Conservation (phyloP, 768 basidiomycete species). For the Tulasnella sp. region DNA sequence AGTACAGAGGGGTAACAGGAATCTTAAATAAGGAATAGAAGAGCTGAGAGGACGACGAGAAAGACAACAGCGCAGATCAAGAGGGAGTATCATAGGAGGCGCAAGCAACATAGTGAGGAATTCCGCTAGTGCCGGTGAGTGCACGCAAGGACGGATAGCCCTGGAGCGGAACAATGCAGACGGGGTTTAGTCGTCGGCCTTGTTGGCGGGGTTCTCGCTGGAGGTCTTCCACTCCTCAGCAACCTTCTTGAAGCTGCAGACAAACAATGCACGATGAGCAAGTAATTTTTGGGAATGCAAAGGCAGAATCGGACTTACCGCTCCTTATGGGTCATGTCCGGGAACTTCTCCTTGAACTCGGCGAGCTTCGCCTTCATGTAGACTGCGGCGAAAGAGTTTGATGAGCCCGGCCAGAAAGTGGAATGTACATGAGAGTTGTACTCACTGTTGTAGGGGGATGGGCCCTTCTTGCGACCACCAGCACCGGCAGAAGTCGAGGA, state of each 20-base stretch:
- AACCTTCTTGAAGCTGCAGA: conserved; percentile 28
- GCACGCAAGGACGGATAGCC: not conserved
- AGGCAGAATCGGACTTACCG: conserved; percentile 20
- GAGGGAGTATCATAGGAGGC: not conserved
- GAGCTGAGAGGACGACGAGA: conserved; percentile 3
- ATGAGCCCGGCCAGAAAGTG: not conserved
- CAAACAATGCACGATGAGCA: not conserved
- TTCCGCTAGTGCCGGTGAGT: not conserved
- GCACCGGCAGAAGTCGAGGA: conserved; percentile 22
- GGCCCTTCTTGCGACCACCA: conserved; percentile 26
- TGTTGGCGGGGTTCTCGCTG: conserved; percentile 17
- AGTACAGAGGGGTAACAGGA: conserved; percentile 13
- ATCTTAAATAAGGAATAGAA: conserved; percentile 15
- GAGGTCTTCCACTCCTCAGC: conserved; percentile 27
- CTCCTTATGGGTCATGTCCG: conserved; percentile 32
- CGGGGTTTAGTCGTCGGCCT: conserved; percentile 5
- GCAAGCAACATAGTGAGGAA: not conserved
- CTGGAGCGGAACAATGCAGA: not conserved
- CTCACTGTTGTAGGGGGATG: conserved; percentile 30
- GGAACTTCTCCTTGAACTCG: conserved; percentile 32
- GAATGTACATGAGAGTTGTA: not conserved
- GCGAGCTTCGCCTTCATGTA: conserved; percentile 33
- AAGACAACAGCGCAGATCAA: not conserved
- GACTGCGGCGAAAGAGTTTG: not conserved
- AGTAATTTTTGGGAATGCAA: not conserved